Evolutionary conservation across 352 stramenopile genomes (phyloP), one percentile per base, ranked within the genome.

Genomic region (Phytophthora meadii): DNA sequence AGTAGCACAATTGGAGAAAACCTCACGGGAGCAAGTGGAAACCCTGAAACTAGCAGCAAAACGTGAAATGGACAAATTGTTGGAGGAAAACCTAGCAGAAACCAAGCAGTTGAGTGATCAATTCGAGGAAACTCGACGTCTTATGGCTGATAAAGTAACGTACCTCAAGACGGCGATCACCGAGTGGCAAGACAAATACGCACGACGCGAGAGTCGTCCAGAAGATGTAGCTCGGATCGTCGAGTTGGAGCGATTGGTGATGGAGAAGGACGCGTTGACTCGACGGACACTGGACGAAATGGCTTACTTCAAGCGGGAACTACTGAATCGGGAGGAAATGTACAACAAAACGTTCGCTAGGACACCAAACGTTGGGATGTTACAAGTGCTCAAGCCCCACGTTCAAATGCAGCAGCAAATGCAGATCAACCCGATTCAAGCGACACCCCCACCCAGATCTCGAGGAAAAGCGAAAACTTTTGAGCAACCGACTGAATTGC

Each of bases 321-420:
- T 98, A 28, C 70, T 97, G 15, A 98, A 98, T 56, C 90, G 93
- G 14, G 93, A 98, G 62, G 89, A 97, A 53, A 97, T 88, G 74
- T 98, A 97, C 84, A 98, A 98, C 77, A 97, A 97, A 51, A 96
- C 92, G 1, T 98, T 98, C 36, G 85, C 84, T 2, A 65, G 82
- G 6, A 71, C 77, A 9, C 89, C 90, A 0, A 97, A 97, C 40
- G 90, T 98, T 3, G 92, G 92, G 22, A 77, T 98, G 48, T 77
- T 97, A 50, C 78, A 97, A 47, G 92, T 98, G 48, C 74, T 97
- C 30, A 93, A 93, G 57, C 82, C 88, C 3, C 79, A 92, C 32
- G 82, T 89, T 37, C 70, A 82, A 46, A 55, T 86, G 39, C 82
- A 87, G 39, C 58, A 70, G 25, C 22, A 22, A 22, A 22, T 22